These are phyloP conservation scores for Sphaerulina vaccinii DNA, from an alignment of 2,329 filamentous ascomycete genomes.

Conservation along the genomic window DNA sequence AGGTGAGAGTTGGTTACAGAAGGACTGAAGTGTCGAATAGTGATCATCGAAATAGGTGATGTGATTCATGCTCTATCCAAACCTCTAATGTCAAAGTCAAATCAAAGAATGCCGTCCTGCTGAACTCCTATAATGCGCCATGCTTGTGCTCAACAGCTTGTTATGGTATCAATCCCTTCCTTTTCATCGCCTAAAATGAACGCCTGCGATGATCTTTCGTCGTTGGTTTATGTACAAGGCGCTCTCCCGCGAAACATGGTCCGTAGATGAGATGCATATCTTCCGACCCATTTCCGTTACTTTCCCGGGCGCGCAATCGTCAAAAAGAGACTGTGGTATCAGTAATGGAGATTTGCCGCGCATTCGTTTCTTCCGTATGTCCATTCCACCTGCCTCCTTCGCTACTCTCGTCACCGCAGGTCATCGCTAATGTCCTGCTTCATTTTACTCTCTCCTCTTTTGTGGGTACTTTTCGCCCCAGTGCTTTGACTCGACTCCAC, in stretches of 20 bases:
- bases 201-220: conserved; percentile 1
- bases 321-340: conserved; percentile 6
- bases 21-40: too few relatives aligned
- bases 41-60: conserved; percentile 1
- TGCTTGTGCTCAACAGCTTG: conserved; percentile 6
- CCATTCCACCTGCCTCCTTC: neutral
- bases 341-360: neutral
- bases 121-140: conserved; percentile 7
- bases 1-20: too few relatives aligned
- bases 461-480: neutral
- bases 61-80: conserved; percentile 8
- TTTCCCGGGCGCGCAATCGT: conserved; percentile 5
- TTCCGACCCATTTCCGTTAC: neutral
- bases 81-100: neutral
- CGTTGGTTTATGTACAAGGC: conserved; percentile 9
- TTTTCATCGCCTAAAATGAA: conserved; percentile 6
- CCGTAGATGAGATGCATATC: neutral
- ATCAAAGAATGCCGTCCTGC: neutral
- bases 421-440: conserved; percentile 20
- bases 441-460: conserved; percentile 11
- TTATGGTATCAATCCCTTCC: conserved; percentile 12
- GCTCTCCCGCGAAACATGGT: conserved; percentile 9
- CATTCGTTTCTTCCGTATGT: conserved; percentile 6
- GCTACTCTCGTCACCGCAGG: conserved; percentile 18
- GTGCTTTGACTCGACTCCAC: conserved; percentile 58